Evolutionary conservation across 208 protist genomes (phyloP).

Genomic region (Crithidia fasciculata): DNA sequence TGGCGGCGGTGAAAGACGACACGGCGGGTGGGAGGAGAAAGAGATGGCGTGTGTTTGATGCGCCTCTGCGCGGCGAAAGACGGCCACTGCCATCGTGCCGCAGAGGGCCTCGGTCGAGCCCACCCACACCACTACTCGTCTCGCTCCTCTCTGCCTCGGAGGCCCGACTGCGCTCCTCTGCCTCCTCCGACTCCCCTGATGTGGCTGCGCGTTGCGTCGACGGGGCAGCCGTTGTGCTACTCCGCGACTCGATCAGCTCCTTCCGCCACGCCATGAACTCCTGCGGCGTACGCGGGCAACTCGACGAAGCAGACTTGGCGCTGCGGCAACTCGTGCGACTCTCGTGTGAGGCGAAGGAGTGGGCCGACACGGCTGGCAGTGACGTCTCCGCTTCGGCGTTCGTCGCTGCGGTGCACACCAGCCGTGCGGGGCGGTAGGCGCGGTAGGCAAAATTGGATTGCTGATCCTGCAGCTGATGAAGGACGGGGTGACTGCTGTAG

Average conservation of each 20-base stretch:
- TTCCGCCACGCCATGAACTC: conserved; percentile 10
- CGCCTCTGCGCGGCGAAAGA: too few relatives aligned
- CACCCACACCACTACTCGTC: too few relatives aligned
- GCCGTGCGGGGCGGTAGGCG: not conserved
- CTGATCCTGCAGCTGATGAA: not conserved
- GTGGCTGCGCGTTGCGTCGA: not conserved
- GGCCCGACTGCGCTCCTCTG: too few relatives aligned
- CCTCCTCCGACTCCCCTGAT: too few relatives aligned
- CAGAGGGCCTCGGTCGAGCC: too few relatives aligned
- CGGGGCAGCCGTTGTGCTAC: too few relatives aligned
- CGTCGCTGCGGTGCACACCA: not conserved
- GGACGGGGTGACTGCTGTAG: not conserved
- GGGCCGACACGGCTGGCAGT: not conserved
- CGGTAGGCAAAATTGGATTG: not conserved
- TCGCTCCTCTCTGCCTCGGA: too few relatives aligned
- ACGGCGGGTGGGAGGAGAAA: too few relatives aligned
- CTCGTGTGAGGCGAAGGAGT: not conserved
- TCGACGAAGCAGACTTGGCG: not conserved
- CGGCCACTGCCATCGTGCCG: too few relatives aligned
- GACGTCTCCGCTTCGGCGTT: not conserved
- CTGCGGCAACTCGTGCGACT: not conserved
- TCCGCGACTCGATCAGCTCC: conserved; percentile 4
- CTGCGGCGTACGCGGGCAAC: conserved; percentile 6
- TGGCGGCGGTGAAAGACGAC: not conserved
- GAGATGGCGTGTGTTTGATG: too few relatives aligned